Evolutionary conservation across 2,329 filamentous ascomycete genomes (phyloP), one percentile per base, ranked within the genome.

Genomic region (Stagonosporopsis rhizophila): DNA sequence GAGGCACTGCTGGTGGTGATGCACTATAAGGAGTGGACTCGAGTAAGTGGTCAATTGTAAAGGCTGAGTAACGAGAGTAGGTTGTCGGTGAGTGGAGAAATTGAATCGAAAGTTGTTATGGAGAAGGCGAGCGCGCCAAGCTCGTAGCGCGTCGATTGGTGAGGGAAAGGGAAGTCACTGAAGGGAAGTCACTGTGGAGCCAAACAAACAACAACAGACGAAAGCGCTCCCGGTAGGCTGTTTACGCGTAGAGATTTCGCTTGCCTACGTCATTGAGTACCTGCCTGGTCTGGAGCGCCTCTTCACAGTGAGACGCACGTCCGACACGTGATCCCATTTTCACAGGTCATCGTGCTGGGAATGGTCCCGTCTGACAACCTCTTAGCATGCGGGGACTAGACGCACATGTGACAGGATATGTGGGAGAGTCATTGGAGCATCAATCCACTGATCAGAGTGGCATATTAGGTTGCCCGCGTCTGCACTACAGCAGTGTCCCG

Each of bases 51-150:
- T 57, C 39, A 44, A 48, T 59, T 60, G 60, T 58, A 56, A 27
- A 46, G 44, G 60, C 40, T 48, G 55, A 40, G 54, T 58, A 70
- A 62, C 55, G 68, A 71, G 62, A 62, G 68, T 71, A 68, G 61
- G 57, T 58, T 56, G 59, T 59, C 46, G 60, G 58, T 59, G 62
- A 34, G 42, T 52, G 57, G 40, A 46, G 52, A 52, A 59, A 53
- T 39, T 47, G 39, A 45, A 32, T 27, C 53, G 52, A 56, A 50
- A 54, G 39, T 20, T 37, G 42, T 30, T 54, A 66, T 61, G 47
- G 64, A 62, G 30, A 39, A 44, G 49, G 38, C 32, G 59, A 50
- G 54, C 22, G 49, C 37, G 63, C 68, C 65, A 69, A 66, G 65
- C 20, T 37, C 9, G 45, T 56, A 59, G 57, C 49, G 57, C 49